phyloP scores from a whole-genome alignment of 2,329 filamentous ascomycete species.

The Colletotrichum gloeosporioides region DNA sequence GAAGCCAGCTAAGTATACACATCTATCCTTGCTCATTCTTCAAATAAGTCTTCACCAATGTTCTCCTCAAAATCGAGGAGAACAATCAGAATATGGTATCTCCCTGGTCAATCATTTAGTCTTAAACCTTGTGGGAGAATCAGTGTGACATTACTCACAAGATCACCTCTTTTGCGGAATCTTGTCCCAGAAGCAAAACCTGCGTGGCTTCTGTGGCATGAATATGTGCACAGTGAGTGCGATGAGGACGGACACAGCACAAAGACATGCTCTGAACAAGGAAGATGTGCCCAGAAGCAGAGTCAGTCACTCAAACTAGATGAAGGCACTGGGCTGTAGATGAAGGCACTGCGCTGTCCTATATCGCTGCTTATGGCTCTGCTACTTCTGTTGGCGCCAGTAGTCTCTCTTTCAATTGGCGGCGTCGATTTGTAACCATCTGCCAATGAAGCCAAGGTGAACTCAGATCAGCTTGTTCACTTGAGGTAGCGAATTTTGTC shows the following conservation, averaged over 20 bases:
- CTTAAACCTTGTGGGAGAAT: neutral
- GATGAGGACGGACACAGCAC: neutral
- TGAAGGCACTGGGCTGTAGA: neutral
- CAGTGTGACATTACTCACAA: neutral
- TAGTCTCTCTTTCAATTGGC: neutral
- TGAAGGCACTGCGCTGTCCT: neutral
- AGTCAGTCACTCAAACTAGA: neutral
- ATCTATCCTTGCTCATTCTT: neutral
- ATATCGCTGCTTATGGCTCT: neutral
- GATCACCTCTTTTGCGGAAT: neutral
- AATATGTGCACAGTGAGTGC: neutral
- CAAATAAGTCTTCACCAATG: neutral
- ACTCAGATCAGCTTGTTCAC: neutral
- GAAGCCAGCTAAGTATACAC: neutral
- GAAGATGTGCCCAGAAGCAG: neutral
- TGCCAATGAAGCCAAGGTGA: neutral
- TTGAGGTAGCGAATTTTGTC: neutral
- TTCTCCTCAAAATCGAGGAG: neutral
- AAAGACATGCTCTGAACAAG: neutral
- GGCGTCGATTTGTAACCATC: neutral
- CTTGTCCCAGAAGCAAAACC: neutral
- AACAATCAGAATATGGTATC: neutral
- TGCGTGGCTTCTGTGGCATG: neutral
- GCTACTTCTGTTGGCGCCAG: neutral
- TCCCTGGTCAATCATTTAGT: neutral